These are phyloP conservation scores for Geotrichum armillariae DNA, from an alignment of 1,139 yeast genomes.

Conservation along the genomic window DNA sequence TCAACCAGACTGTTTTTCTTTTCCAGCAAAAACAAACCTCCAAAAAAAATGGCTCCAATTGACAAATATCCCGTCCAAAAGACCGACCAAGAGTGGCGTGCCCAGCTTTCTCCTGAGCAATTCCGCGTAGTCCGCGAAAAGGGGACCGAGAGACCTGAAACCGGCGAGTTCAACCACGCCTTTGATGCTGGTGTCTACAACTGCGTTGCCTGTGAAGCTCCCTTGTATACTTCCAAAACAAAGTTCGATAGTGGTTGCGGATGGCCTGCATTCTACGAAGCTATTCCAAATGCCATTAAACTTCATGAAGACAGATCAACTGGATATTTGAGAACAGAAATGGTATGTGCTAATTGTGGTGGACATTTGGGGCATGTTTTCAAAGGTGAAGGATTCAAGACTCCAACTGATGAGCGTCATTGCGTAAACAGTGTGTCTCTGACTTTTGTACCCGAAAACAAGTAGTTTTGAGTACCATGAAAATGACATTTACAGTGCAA, in stretches of 20 bases:
- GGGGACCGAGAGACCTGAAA: constrained; percentile 81
- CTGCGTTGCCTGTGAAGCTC: constrained; percentile 84
- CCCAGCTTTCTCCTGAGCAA: constrained; percentile 73
- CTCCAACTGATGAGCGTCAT: constrained; percentile 91
- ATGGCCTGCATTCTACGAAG: constrained; percentile 96
- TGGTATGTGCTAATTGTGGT: constrained; percentile 84
- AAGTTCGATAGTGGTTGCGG: constrained; percentile 93
- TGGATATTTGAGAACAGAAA: constrained; percentile 86
- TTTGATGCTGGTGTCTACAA: constrained; percentile 60
- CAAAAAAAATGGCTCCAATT: constrained; percentile 6
- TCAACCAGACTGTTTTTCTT: constrained; percentile 1
- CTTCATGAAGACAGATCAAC: constrained; percentile 57
- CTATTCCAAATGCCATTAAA: constrained; percentile 75
- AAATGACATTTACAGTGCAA: no score
- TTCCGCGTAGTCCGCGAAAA: constrained; percentile 73
- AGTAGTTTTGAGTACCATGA: no score
- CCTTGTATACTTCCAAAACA: constrained; percentile 74
- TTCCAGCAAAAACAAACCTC: not conserved
- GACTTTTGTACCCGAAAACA: constrained; percentile 48
- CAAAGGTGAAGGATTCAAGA: constrained; percentile 87
- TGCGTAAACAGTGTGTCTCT: constrained; percentile 88
- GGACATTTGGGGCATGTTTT: constrained; percentile 96
- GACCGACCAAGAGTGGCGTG: constrained; percentile 75
- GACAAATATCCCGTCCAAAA: constrained; percentile 36
- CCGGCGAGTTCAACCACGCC: constrained; percentile 66